Evolutionary conservation across 345 rosid genomes (phyloP).

Genomic region (Kernera saxatilis): DNA sequence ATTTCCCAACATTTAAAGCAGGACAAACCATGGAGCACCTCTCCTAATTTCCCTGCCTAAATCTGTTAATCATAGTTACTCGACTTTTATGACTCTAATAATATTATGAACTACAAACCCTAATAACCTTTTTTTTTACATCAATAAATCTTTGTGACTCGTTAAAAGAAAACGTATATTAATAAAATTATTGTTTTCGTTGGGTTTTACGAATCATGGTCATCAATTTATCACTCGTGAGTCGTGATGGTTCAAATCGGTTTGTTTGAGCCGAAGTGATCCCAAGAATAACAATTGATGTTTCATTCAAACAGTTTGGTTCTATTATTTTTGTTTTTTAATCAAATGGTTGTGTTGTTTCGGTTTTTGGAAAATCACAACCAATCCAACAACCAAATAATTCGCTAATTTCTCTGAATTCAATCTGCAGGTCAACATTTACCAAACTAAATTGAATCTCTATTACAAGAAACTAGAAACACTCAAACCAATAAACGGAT

Average conservation of each 20-base stretch:
- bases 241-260: no score
- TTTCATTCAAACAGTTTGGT: neutral
- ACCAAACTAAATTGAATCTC: neutral
- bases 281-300: neutral
- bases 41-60: neutral
- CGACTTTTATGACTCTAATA: neutral
- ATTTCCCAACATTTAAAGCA: neutral
- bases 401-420: neutral
- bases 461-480: neutral
- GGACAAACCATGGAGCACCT: slow-evolving; percentile 18
- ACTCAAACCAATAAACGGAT: neutral
- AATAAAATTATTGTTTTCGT: neutral
- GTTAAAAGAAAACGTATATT: neutral
- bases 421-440: neutral
- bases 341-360: neutral
- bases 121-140: no score
- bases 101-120: neutral
- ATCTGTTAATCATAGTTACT: neutral
- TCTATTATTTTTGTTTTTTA: no score
- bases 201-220: neutral
- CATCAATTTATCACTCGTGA: no score
- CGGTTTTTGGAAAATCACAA: neutral
- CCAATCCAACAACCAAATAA: neutral
- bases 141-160: no score
- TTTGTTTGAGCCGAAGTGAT: neutral